Base-by-base conservation (phyloP, 2,329 filamentous ascomycete genomes). In the Bipolaris victoriae region DNA sequence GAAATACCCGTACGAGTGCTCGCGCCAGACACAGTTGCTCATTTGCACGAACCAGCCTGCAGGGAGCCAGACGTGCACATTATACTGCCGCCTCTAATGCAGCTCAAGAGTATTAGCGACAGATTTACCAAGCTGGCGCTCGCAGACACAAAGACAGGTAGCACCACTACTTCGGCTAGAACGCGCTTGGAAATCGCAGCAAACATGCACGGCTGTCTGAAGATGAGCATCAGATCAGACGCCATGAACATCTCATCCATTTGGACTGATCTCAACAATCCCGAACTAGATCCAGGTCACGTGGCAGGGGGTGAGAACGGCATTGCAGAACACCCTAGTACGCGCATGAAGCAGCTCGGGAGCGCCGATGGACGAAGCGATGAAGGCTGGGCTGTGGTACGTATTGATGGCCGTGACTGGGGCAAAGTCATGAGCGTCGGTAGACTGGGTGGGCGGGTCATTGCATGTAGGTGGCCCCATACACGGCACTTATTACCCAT, bases 1-100 rank as follows among this genome's bases (percentile, higher is more conserved):
- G 92, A 98, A 77, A 90, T 99, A 37, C 95, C 95, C n/a, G 90
- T 98, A 41, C 89, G 93, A 16, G 92, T 99, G 1, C 84, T 99
- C 9, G 88, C 91, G 56, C 88, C 91, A 2, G 86, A 90, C 50
- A 89, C 87, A 0, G 92, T 98, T n/a, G 90, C 95, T 70, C 90
- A 88, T n/a, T 88, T 98, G 61, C 92, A 96, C 79, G 94, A 99
- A 79, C 95, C 95, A 13, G 88, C 88, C 59, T 92, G 93, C 57
- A 88, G 91, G 57, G 92, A 97, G 67, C 92, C 94, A 37, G 95
- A 98, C 70, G 93, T 97, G 2, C 90, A 98, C 77, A 96, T 99
- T 71, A 88, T 92, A 52, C 83, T 99, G 3, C 95, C 95, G 0
- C 89, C 91, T 5, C 81, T 99, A 4, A 82, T 92, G 40, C 93